Evolutionary conservation across 345 rosid genomes (phyloP), one percentile per base, ranked within the genome.

Genomic region (Salix viminalis): DNA sequence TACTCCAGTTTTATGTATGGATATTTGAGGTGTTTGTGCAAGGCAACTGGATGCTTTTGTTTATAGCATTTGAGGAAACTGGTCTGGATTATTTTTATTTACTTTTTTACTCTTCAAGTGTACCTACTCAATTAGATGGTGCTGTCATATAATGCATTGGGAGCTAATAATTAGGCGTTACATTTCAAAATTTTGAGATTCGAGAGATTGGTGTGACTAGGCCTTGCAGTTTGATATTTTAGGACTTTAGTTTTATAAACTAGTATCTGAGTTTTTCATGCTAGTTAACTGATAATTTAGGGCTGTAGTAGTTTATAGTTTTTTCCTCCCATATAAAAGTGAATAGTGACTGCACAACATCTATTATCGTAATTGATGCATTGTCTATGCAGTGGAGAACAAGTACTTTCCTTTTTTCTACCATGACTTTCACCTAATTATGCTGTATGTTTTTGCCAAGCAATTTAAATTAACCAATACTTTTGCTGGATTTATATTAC

Each of bases 401-500:
- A 18, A 54, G 30, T 60, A 60, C 19, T 42, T 36, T 12, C 60
- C 1, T 66, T 50, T 66, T 58, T 75, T 67, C 30, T 67, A 28
- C 32, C 24, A 30, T 2, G 64, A 24, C 14, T 50, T 50, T 32
- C 18, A 41, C 28, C 28, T 46, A n/a, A 10, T 23, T 58, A 58
- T 58, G 13, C 11, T 58, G 28, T 23, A 58, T 4, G 13, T 8
- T n/a, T 56, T 56, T 23, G 6, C 54, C 68, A 11, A 7, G 50
- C 37, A 76, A 39, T 68, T 5, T 46, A 48, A 16, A 23, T 46
- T 65, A 37, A 50, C 37, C 7, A 24, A 48, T 8, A 50, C 46
- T 18, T 62, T 46, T 14, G 76, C 34, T 76, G 70, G 54, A 10
- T 73, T 72, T 73, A 36, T 19, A 69, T 68, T 71, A 76, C 89